Conservation (phyloP, 495 filamentous ascomycete species). For the Elaphomyces granulatus region DNA sequence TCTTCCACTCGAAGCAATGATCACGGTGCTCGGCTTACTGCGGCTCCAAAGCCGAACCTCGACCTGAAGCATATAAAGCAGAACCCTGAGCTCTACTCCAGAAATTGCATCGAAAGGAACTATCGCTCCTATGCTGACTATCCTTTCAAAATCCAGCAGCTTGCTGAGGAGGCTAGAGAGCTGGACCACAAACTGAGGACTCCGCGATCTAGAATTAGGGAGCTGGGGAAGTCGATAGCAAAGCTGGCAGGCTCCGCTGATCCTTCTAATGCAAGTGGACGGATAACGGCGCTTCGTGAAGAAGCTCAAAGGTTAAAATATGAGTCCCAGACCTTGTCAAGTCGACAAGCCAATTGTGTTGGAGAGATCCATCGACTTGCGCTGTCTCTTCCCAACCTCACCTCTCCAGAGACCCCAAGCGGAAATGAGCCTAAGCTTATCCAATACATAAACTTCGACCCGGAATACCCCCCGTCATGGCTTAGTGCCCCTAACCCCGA, state of each 20-base stretch:
- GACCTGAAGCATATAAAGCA: conserved; percentile 84
- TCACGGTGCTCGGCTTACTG: conserved; percentile 40
- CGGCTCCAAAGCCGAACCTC: conserved; percentile 63
- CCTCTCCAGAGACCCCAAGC: conserved; percentile 57
- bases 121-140: conserved; percentile 52
- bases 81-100: conserved; percentile 58
- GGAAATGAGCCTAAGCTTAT: conserved; percentile 45
- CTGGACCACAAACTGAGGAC: conserved; percentile 26
- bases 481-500: conserved; percentile 33
- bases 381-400: conserved; percentile 73
- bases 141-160: conserved; percentile 51
- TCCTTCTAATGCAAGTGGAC: conserved; percentile 8
- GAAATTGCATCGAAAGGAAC: conserved; percentile 76
- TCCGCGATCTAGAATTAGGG: conserved; percentile 26
- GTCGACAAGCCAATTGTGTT: conserved; percentile 41
- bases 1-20: conserved; percentile 16
- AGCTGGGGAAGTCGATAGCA: conserved; percentile 29
- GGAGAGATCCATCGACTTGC: conserved; percentile 63
- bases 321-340: conserved; percentile 43
- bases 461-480: conserved; percentile 34
- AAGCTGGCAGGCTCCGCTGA: conserved; percentile 18
- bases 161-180: conserved; percentile 51
- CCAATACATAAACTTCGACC: conserved; percentile 63
- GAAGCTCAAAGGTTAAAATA: conserved; percentile 60
- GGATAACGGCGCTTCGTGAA: conserved; percentile 26